Conservation (phyloP, 1,139 yeast genomes). For the Zygosaccharomyces pseudobailii region DNA sequence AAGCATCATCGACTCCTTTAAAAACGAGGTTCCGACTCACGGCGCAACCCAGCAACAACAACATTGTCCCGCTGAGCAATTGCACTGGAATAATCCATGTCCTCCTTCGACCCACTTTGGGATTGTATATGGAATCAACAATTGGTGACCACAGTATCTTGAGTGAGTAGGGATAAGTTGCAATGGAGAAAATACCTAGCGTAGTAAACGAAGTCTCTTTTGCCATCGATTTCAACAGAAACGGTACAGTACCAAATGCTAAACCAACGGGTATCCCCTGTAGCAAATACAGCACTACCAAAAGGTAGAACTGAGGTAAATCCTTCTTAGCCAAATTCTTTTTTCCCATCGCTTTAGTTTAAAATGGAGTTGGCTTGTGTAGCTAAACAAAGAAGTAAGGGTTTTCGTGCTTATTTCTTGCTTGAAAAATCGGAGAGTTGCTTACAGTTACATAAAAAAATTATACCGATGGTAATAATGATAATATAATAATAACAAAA, state of each 20-base stretch:
- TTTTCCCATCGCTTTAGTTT: background rate
- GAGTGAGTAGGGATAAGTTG: conserved; percentile 90
- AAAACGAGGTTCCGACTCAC: conserved; percentile 50
- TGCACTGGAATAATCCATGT: conserved; percentile 97
- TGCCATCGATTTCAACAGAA: conserved; percentile 62
- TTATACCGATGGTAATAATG: background rate
- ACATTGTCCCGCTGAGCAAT: conserved; percentile 61
- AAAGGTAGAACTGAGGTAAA: conserved; percentile 64
- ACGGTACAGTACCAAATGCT: conserved; percentile 95
- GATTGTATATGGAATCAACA: conserved; percentile 78
- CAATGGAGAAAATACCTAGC: conserved; percentile 84
- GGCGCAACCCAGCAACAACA: conserved; percentile 57
- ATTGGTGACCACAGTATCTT: conserved; percentile 94
- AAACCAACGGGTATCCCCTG: conserved; percentile 97
- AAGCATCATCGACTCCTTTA: conserved; percentile 46
- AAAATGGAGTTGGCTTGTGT: background rate
- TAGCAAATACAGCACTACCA: conserved; percentile 68
- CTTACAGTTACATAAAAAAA: background rate
- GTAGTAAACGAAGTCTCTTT: conserved; percentile 74
- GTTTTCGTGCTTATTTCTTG: too few relatives aligned
- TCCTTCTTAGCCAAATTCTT: conserved; percentile 39
- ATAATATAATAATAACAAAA: background rate
- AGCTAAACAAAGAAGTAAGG: too few relatives aligned
- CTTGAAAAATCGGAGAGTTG: background rate
- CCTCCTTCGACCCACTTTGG: conserved; percentile 70